Conservation (phyloP, 306 rosid genomes). For the Dryas alaskensis region DNA sequence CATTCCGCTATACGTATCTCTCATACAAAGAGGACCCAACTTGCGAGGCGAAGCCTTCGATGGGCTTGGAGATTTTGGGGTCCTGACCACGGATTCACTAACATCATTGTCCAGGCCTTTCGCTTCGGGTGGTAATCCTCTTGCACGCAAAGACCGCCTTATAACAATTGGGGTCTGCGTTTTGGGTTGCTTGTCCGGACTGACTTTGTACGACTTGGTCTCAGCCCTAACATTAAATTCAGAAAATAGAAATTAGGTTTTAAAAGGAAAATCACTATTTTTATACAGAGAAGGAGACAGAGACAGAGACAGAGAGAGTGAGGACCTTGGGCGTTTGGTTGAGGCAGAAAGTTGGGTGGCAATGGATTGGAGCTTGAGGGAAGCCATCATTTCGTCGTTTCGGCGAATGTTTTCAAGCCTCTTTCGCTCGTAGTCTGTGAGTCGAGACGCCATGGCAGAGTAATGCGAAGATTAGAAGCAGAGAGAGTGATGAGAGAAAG, state of each 20-base stretch:
- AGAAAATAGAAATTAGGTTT: neutral
- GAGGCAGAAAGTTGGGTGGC: constrained; percentile 54
- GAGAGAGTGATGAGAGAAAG: neutral
- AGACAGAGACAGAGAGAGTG: constrained; percentile 1
- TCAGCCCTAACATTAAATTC: constrained; percentile 35
- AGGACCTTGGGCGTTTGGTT: constrained; percentile 65
- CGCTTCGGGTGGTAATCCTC: constrained; percentile 66
- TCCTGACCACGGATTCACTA: constrained; percentile 9
- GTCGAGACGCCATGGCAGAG: constrained; percentile 49
- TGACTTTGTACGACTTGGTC: constrained; percentile 45
- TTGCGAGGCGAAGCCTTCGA: neutral
- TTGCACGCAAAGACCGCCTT: constrained; percentile 68
- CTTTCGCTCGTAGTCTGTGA: constrained; percentile 73
- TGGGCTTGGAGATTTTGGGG: constrained; percentile 17
- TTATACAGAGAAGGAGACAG: neutral
- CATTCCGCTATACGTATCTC: constrained; percentile 39
- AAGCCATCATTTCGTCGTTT: constrained; percentile 80
- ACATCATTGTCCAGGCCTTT: constrained; percentile 26
- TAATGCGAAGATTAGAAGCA: neutral
- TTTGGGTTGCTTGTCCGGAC: constrained; percentile 51
- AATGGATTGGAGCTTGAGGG: constrained; percentile 66
- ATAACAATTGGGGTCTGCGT: constrained; percentile 49
- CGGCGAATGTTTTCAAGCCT: constrained; percentile 90
- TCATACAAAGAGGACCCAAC: constrained; percentile 53
- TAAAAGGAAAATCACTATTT: neutral